A percentile compares a stretch with the other conserved stretches of the same genome.
These are phyloP conservation scores for Nigrospora oryzae DNA, from an alignment of 2,329 filamentous ascomycete genomes.

Conservation along the genomic window DNA sequence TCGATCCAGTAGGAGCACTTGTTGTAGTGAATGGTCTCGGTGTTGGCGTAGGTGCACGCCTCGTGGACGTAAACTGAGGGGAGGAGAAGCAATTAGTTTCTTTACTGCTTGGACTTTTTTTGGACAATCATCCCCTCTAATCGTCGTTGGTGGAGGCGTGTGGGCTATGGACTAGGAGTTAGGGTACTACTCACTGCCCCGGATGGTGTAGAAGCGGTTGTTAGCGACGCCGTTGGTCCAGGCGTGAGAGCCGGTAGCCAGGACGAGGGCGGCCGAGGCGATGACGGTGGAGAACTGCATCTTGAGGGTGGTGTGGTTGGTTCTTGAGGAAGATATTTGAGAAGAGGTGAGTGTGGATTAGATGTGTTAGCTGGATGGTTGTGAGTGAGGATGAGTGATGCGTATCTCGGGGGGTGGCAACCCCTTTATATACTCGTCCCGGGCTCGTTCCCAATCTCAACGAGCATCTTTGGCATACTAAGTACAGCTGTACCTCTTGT, in stretches of 20 bases:
- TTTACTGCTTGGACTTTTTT: too few relatives aligned
- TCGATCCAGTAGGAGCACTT: background rate
- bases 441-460: too few relatives aligned
- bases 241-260: background rate
- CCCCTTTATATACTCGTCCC: too few relatives aligned
- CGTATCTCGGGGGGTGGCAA: too few relatives aligned
- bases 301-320: background rate
- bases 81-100: background rate
- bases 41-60: background rate
- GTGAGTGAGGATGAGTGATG: too few relatives aligned
- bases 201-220: background rate
- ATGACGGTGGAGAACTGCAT: background rate
- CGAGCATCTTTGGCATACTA: too few relatives aligned
- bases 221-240: background rate
- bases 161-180: background rate
- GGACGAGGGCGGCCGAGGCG: background rate
- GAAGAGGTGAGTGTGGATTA: too few relatives aligned
- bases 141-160: too few relatives aligned
- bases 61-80: background rate
- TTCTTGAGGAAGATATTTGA: too few relatives aligned
- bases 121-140: too few relatives aligned
- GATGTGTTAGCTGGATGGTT: too few relatives aligned
- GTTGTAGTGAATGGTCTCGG: background rate
- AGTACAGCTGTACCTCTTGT: too few relatives aligned
- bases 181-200: background rate